Evolutionary conservation across 148 eudicot genomes (phyloP).

Genomic region (Rhododendron molle): DNA sequence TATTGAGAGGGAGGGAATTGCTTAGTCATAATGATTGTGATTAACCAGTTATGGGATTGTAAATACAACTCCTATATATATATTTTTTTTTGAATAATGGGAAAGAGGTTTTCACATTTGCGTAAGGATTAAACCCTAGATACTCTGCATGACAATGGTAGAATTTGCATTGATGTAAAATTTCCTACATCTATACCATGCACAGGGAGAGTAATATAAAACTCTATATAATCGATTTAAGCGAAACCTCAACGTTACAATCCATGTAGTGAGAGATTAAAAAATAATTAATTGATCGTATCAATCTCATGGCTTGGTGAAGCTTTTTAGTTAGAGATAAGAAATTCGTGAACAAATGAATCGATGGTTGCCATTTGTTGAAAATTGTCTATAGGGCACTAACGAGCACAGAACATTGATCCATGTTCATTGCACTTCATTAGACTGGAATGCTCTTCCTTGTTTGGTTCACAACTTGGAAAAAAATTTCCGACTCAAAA

Average conservation of each 20-base stretch:
- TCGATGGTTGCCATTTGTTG: not conserved
- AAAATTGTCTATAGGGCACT: too few species aligned
- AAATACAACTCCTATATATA: not conserved
- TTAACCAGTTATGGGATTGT: not conserved
- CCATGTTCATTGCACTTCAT: too few species aligned
- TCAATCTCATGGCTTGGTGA: not conserved
- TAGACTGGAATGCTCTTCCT: too few species aligned
- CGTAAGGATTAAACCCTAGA: not conserved
- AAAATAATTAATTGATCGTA: too few species aligned
- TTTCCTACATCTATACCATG: not conserved
- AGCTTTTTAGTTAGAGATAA: not conserved
- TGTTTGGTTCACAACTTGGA: too few species aligned
- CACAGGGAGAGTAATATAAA: too few species aligned
- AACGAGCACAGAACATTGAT: too few species aligned
- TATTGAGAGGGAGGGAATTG: not conserved
- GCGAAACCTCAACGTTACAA: not conserved
- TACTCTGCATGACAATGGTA: not conserved
- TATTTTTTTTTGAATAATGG: not conserved
- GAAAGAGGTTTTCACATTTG: not conserved
- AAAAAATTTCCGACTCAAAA: too few species aligned
- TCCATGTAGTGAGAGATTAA: not conserved
- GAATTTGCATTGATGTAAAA: not conserved
- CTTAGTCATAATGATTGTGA: not conserved
- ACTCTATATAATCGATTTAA: too few species aligned
- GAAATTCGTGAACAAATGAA: not conserved